Base-by-base conservation (phyloP, 192 early-diverging fungal species). In the Coemansia sp. region DNA sequence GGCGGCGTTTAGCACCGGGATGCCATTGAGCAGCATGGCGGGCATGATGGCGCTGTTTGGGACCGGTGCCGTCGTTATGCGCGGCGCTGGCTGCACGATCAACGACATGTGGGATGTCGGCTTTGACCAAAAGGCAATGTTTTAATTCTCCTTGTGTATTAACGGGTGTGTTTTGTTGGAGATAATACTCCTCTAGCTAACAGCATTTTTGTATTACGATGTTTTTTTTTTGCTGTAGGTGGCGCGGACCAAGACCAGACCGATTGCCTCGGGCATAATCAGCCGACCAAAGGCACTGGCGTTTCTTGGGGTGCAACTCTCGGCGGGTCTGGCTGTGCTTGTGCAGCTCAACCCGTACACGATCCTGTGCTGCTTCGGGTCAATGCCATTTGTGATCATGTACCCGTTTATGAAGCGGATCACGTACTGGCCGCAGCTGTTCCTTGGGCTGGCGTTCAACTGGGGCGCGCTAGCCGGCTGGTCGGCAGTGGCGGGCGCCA, bases 61-160 rank as follows among this genome's bases (percentile, higher is more conserved):
- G 14, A 74, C 83, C 1, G 95, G 95, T 22, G 89, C 92, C 2
- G 60, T 95, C 4, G 83, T 95, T 12, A 96, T 98, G 94, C 87
- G 95, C 18, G 93, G 95, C 2, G 95, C 94, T 21, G 95, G 94
- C 19, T 98, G 95, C 80, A 94, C 91, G 1, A 92, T 98, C 60
- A 98, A 98, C 68, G 95, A 98, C 63, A 80, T 98, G 67, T 97
- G 94, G 95, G 95, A 98, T 67, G 62, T 81, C n/a, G 85, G 92
- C 55, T 86, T 95, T 32, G 95, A 98, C 77, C 85, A 85, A 53
- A 87, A 67, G 75, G 74, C 44, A 75, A 82, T 44, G 4, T 49
- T 1, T 21, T 19, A 18, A 1, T 18, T 30, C 16, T n/a, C n/a
- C n/a, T n/a, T n/a, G n/a, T n/a, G n/a, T n/a, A n/a, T n/a, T n/a